Evolutionary conservation across 1,284 basidiomycete genomes (phyloP), one percentile per base, ranked within the genome.

Genomic region (Moesziomyces antarcticus): DNA sequence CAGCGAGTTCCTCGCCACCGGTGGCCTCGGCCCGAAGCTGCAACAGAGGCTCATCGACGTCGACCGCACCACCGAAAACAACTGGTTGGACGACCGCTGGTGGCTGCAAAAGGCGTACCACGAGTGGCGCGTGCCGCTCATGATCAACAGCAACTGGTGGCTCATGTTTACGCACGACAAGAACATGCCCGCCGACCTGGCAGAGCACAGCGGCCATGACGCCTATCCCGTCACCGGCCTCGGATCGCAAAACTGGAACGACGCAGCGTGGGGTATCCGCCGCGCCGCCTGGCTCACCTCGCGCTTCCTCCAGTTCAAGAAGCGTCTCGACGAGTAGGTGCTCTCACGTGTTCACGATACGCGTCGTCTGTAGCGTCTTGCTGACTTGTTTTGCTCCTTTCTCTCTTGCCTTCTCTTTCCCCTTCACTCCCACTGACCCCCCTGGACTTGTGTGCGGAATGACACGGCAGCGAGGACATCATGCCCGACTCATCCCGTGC

Each of bases 141-240:
- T 93, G 61, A 86, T 99, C 80, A 93, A 98, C 85, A 96, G 94
- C 10, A 97, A 98, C 82, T 98, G 95, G 95, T 98, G 95, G 95
- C 87, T 97, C 46, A 88, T 93, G n/a, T 92, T 95, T 82, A 84
- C 85, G 40, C 84, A 87, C 46, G 88, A 89, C 81, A 77, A 85
- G 16, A 81, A 79, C 61, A 86, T 88, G 55, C 86, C 87, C 62
- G 41, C 50, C n/a, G 72, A 61, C 49, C 66, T 62, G 22, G 80
- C 42, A 53, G 77, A 57, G 58, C 74, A 59, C 56, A 66, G 24
- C 61, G 84, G 77, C 18, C 77, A 81, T 73, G 81, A 73, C 16
- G 81, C 83, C 35, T 74, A 73, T 8, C 77, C 77, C 50, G 50
- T 76, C 45, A 24, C 48, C 22, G 74, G 75, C 9, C 55, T 70